Conservation (phyloP, 768 basidiomycete genomes). For the Dacryopinax spathularia region DNA sequence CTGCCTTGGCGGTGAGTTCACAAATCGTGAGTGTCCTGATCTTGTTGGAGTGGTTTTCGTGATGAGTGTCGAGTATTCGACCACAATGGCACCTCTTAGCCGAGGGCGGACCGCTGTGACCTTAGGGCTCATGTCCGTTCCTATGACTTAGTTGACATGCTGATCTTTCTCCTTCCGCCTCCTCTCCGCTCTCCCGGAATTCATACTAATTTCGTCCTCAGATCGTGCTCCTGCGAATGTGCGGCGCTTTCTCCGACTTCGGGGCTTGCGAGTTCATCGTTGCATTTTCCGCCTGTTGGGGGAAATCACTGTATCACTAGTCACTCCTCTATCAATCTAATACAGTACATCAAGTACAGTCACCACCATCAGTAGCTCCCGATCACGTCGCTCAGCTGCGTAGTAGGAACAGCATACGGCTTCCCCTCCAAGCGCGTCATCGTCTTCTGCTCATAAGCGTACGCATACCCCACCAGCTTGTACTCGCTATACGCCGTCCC, state of each 20-base stretch:
- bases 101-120: slow-evolving; percentile 1
- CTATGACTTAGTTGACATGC: slow-evolving; percentile 4
- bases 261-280: no score
- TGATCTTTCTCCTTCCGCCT: background rate
- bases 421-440: slow-evolving; percentile 34
- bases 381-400: slow-evolving; percentile 31
- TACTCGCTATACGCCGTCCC: slow-evolving; percentile 50
- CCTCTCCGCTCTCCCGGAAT: background rate
- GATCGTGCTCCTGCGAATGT: no score
- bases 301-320: no score
- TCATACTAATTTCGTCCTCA: background rate
- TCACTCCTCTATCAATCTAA: no score
- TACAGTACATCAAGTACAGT: background rate
- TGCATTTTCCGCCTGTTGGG: no score
- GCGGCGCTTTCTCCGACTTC: no score
- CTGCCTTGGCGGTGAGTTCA: no score
- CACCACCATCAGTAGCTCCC: slow-evolving; percentile 5
- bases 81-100: slow-evolving; percentile 5
- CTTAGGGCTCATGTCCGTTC: background rate
- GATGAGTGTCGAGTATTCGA: slow-evolving; percentile 4
- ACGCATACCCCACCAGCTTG: slow-evolving; percentile 42
- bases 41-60: no score
- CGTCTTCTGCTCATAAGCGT: slow-evolving; percentile 53
- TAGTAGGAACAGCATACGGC: slow-evolving; percentile 40
- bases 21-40: no score